Evolutionary conservation across 257 asterid genomes (phyloP).

Genomic region (Eucommia ulmoides): DNA sequence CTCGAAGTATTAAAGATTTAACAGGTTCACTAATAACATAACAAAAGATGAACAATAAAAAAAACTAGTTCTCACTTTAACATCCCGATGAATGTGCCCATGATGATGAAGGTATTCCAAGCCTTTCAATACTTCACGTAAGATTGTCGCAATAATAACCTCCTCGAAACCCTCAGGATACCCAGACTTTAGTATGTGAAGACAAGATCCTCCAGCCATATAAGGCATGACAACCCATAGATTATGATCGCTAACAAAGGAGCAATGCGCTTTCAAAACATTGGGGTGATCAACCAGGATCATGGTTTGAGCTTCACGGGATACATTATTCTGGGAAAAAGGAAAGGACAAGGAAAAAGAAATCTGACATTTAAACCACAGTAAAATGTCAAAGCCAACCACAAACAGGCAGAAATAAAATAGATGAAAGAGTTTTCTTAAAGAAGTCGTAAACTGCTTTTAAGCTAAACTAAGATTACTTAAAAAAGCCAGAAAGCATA

Average conservation of each 20-base stretch:
- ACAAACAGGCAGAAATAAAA: too few relatives aligned
- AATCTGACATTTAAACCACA: too few relatives aligned
- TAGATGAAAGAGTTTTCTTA: too few relatives aligned
- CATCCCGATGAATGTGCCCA: constrained; percentile 97
- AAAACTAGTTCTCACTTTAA: constrained; percentile 49
- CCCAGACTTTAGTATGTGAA: constrained; percentile 77
- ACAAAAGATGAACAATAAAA: not conserved
- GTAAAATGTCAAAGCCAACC: too few relatives aligned
- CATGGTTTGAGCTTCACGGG: constrained; percentile 96
- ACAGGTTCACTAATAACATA: too few relatives aligned
- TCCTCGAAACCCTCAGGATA: constrained; percentile 95
- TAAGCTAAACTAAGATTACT: too few relatives aligned
- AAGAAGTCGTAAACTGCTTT: too few relatives aligned
- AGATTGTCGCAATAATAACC: constrained; percentile 76
- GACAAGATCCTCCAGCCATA: constrained; percentile 97
- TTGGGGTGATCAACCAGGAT: constrained; percentile 88
- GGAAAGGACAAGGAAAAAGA: too few relatives aligned
- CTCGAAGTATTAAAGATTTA: too few relatives aligned
- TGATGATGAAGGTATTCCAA: constrained; percentile 95
- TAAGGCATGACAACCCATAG: constrained; percentile 98
- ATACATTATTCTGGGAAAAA: constrained; percentile 81
- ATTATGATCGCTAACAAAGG: constrained; percentile 81
- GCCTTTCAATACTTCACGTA: constrained; percentile 84
- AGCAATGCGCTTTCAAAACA: constrained; percentile 90
- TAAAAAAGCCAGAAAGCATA: too few relatives aligned